Base-by-base conservation (phyloP, 2,329 filamentous ascomycete genomes). In the Meredithiella fracta region DNA sequence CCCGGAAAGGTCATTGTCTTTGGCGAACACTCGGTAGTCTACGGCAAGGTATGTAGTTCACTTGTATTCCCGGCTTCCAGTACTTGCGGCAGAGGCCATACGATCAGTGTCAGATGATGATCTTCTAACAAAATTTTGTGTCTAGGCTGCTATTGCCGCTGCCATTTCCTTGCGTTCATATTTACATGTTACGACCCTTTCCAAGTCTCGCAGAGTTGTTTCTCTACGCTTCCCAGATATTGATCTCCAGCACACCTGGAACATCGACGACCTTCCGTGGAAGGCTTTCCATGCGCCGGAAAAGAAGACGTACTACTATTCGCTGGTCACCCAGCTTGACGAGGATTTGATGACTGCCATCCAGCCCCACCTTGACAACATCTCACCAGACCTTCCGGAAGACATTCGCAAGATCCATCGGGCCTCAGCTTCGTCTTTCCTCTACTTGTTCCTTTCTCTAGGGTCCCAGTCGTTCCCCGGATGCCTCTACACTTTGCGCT, bases 1-100 rank as follows among this genome's bases (percentile, higher is more conserved):
- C 92, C 92, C 0, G 94, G 91, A 61, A 98, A 98, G 68, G 92
- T 96, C 65, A 98, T 98, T 67, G 87, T 97, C 54, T 97, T 91
- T 70, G 92, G 92, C 62, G 92, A 98, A 69, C 92, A 98, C 72
- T 86, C 92, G 1, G 92, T 97, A n/a, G 92, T 98, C 20, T 82
- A 98, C 66, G 90, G 90, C 65, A 97, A 96, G 79, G 85, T 86
- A 71, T 56, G 70, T 63, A 11, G 11, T 11, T 5, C 29, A 11
- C 5, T 11, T 34, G 29, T 5, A 44, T 44, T 22, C 40, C 5
- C 14, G 4, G n/a, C 40, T 44, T 40, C 26, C 25, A 1, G 44
- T 26, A n/a, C 17, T 22, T 22, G 3, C 14, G 14, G 17, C 11
- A 7, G 17, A 42, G n/a, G n/a, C n/a, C n/a, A n/a, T 7, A 42